Conservation (phyloP, 2,329 filamentous ascomycete genomes). For the Colletotrichum somersetense region DNA sequence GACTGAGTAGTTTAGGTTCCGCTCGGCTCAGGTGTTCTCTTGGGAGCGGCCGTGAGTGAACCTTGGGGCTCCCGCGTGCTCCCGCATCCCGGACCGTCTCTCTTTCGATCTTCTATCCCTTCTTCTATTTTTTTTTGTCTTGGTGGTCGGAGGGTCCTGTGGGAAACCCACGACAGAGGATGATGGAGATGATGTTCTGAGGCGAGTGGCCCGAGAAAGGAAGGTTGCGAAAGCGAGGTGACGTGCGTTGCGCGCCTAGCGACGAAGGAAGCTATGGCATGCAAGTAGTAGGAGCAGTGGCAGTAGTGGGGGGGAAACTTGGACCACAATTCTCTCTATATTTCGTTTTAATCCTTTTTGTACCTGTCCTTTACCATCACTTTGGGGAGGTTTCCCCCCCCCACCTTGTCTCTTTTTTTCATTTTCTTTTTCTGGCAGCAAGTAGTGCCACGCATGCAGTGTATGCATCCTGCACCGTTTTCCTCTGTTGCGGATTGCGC, state of each 20-base stretch:
- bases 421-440: not conserved
- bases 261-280: not conserved
- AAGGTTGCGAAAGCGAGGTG: not conserved
- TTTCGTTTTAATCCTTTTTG: no score
- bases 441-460: not conserved
- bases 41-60: not conserved
- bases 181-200: not conserved
- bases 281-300: not conserved
- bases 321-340: no score
- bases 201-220: not conserved
- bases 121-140: not conserved
- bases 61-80: not conserved
- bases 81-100: not conserved
- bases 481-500: not conserved
- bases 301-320: not conserved
- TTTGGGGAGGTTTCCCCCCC: no score
- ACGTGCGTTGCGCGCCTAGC: not conserved
- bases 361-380: no score
- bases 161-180: not conserved
- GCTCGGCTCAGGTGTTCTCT: constrained; percentile 6
- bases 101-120: no score
- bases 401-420: not conserved
- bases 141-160: not conserved
- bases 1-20: not conserved
- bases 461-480: not conserved